Conservation (phyloP, 192 early-diverging fungal species). For the Helicostylum pulchrum region DNA sequence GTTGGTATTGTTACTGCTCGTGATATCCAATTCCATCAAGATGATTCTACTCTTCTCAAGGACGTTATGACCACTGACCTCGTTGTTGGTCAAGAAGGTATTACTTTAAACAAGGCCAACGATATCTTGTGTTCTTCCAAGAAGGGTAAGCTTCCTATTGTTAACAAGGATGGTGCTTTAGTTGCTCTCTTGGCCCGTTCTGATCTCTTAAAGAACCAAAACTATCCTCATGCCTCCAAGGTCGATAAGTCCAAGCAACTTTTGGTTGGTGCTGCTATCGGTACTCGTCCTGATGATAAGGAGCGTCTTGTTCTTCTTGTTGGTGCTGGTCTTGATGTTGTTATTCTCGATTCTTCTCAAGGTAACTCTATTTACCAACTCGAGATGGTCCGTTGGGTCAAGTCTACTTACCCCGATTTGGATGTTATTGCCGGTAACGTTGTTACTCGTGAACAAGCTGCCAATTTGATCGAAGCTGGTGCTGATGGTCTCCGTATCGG, state of each 20-base stretch:
- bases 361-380: slow-evolving; percentile 93
- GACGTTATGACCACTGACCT: slow-evolving; percentile 92
- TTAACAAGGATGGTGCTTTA: slow-evolving; percentile 79
- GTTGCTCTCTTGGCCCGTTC: slow-evolving; percentile 90
- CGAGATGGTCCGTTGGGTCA: slow-evolving; percentile 94
- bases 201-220: slow-evolving; percentile 95
- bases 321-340: slow-evolving; percentile 91
- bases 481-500: slow-evolving; percentile 94
- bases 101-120: slow-evolving; percentile 90
- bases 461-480: slow-evolving; percentile 85
- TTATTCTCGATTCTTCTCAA: slow-evolving; percentile 92
- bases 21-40: slow-evolving; percentile 92
- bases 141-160: slow-evolving; percentile 96
- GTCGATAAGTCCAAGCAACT: slow-evolving; percentile 79
- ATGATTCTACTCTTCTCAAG: slow-evolving; percentile 58
- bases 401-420: slow-evolving; percentile 70
- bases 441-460: slow-evolving; percentile 93
- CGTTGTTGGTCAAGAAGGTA: slow-evolving; percentile 81
- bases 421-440: slow-evolving; percentile 97
- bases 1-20: slow-evolving; percentile 95
- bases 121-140: slow-evolving; percentile 80
- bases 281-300: slow-evolving; percentile 88
- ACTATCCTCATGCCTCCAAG: slow-evolving; percentile 92
- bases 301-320: slow-evolving; percentile 79
- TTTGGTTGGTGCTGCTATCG: slow-evolving; percentile 89